A percentile compares a stretch with the other conserved stretches of the same genome.
Conservation (phyloP, 2,329 filamentous ascomycete genomes). For the Teratosphaeria destructans region DNA sequence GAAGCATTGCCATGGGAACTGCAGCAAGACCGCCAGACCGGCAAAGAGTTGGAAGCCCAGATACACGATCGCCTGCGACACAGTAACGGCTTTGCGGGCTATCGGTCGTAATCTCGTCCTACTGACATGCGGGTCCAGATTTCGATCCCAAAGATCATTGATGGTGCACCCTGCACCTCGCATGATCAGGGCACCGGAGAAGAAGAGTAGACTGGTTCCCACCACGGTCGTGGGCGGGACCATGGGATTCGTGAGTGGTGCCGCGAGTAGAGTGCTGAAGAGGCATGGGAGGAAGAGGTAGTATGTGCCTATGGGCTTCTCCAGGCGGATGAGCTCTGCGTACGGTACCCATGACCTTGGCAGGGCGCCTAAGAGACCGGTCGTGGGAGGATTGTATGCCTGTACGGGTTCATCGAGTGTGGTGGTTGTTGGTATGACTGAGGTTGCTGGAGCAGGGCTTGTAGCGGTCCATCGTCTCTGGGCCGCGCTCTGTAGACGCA, state of each 20-base stretch:
- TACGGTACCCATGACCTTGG: constrained; percentile 67
- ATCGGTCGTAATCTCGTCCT: constrained; percentile 71
- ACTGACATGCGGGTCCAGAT: constrained; percentile 70
- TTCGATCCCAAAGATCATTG: constrained; percentile 84
- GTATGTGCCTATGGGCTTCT: constrained; percentile 72
- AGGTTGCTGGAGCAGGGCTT: background rate
- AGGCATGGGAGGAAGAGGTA: constrained; percentile 80
- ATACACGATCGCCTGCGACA: constrained; percentile 60
- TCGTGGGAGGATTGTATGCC: constrained; percentile 56
- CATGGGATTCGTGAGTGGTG: constrained; percentile 55
- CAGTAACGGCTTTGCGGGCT: constrained; percentile 65
- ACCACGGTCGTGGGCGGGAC: constrained; percentile 51
- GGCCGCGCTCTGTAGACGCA: background rate
- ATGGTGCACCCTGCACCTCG: constrained; percentile 79
- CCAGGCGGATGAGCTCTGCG: constrained; percentile 68
- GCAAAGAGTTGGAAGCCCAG: constrained; percentile 64
- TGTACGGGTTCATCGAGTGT: background rate
- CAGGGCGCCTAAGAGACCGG: constrained; percentile 59
- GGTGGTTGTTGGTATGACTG: background rate
- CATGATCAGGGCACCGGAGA: constrained; percentile 71
- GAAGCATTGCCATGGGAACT: constrained; percentile 64
- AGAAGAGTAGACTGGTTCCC: constrained; percentile 58
- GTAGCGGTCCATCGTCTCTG: background rate
- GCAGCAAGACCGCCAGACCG: constrained; percentile 63
- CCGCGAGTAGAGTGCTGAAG: constrained; percentile 73